These are phyloP conservation scores for Lecanosticta acicola DNA, from an alignment of 2,329 filamentous ascomycete genomes.

Conservation along the genomic window DNA sequence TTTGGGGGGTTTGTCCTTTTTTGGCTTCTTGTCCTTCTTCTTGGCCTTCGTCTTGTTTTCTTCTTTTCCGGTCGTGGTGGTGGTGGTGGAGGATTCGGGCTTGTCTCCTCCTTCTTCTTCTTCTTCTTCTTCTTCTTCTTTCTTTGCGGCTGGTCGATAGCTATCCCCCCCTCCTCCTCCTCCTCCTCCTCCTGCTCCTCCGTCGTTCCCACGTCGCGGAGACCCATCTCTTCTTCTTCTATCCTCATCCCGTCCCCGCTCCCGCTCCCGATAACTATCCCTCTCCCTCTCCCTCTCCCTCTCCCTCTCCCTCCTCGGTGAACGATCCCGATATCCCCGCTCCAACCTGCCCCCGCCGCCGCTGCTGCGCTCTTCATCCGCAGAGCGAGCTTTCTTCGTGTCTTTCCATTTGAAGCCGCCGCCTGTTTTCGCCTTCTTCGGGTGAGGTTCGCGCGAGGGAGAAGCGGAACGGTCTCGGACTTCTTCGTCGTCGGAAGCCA, in stretches of 20 bases:
- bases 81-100: background rate
- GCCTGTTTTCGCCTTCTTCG: slow-evolving; percentile 29
- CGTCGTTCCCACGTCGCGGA: slow-evolving; percentile 11
- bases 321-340: slow-evolving; percentile 33
- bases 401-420: slow-evolving; percentile 36
- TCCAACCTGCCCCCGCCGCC: slow-evolving; percentile 25
- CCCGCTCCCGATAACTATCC: slow-evolving; percentile 6
- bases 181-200: slow-evolving; percentile 29
- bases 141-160: slow-evolving; percentile 28
- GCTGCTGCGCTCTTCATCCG: slow-evolving; percentile 16
- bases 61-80: slow-evolving; percentile 2
- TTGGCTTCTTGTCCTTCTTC: slow-evolving; percentile 24
- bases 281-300: too few species aligned
- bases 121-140: slow-evolving; percentile 7
- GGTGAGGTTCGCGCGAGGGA: slow-evolving; percentile 22
- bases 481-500: slow-evolving; percentile 17
- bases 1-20: slow-evolving; percentile 24
- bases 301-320: slow-evolving; percentile 26
- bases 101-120: slow-evolving; percentile 7
- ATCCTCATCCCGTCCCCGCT: slow-evolving; percentile 3
- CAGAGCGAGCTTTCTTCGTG: slow-evolving; percentile 23
- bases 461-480: slow-evolving; percentile 27
- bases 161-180: slow-evolving; percentile 36
- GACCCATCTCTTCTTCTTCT: slow-evolving; percentile 1
- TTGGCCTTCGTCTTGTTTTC: too few species aligned